Percentiles rank a stretch among this genome's conserved stretches.
Evolutionary conservation across 345 rosid species (phyloP).

Genomic region (Salix exigua): DNA sequence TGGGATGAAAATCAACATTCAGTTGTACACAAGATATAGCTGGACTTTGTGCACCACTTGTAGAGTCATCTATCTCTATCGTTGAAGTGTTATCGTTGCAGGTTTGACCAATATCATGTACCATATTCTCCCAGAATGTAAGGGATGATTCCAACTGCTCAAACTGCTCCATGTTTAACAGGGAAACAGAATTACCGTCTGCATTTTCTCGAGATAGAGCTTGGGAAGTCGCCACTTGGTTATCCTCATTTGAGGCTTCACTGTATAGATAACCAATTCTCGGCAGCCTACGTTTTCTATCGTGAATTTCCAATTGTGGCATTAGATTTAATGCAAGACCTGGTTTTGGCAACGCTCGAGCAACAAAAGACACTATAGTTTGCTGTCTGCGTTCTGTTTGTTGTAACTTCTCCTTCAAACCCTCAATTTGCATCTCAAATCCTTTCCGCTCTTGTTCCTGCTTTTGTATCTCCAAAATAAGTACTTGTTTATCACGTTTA

Average conservation of each 20-base stretch:
- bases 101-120: constrained; percentile 34
- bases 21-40: constrained; percentile 50
- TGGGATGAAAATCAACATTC: constrained; percentile 40
- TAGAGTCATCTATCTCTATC: constrained; percentile 65
- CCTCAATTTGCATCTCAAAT: constrained; percentile 49
- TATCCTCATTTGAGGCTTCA: constrained; percentile 40
- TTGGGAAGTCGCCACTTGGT: constrained; percentile 34
- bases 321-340: constrained; percentile 54
- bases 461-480: constrained; percentile 47
- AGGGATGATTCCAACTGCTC: constrained; percentile 68
- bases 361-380: constrained; percentile 45
- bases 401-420: constrained; percentile 60
- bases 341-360: constrained; percentile 58
- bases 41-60: constrained; percentile 68
- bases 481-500: constrained; percentile 48
- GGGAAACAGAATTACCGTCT: constrained; percentile 29
- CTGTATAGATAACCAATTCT: constrained; percentile 43
- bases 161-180: constrained; percentile 44
- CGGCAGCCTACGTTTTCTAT: constrained; percentile 65
- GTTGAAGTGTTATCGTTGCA: constrained; percentile 26
- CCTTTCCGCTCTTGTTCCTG: constrained; percentile 55
- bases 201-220: constrained; percentile 28
- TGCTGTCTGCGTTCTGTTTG: constrained; percentile 59
- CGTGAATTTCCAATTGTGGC: constrained; percentile 46
- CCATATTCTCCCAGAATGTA: constrained; percentile 65